These are phyloP conservation scores for Botryotinia globosa DNA, from an alignment of 2,329 filamentous ascomycete species.

Conservation along the genomic window DNA sequence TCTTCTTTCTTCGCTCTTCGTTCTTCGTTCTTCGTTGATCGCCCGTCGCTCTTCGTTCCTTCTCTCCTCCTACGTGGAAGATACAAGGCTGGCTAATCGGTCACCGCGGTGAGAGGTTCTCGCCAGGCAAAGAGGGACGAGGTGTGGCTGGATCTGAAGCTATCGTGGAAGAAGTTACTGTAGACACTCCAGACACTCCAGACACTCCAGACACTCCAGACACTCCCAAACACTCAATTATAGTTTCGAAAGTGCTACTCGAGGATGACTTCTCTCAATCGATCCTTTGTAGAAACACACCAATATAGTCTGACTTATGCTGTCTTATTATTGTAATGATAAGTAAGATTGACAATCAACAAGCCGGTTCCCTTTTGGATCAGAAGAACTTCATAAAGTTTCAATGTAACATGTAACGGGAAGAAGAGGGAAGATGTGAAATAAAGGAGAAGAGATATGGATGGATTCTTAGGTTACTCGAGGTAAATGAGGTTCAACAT, in stretches of 20 bases:
- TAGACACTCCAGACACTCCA: neutral
- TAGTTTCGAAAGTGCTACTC: neutral
- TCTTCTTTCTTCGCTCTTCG: too few relatives aligned
- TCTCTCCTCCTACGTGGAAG: neutral
- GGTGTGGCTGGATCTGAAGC: neutral
- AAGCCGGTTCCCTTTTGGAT: neutral
- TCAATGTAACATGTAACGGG: neutral
- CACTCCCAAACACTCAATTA: conserved; percentile 3
- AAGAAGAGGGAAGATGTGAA: neutral
- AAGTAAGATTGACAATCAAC: neutral
- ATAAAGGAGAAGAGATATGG: neutral
- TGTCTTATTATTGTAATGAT: neutral
- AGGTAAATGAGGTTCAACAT: conserved; percentile 20
- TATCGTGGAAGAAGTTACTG: neutral
- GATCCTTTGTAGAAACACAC: neutral
- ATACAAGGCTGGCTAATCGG: neutral
- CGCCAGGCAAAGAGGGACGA: neutral
- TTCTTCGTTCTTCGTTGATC: neutral
- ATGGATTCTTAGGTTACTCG: neutral
- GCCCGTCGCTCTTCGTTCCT: neutral
- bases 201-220: neutral
- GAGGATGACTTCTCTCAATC: neutral
- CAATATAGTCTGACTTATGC: neutral
- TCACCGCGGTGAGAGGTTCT: neutral
- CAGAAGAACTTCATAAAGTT: neutral